phyloP scores from a whole-genome alignment of 106 monocot species.

The Platanthera guangdongensis region DNA sequence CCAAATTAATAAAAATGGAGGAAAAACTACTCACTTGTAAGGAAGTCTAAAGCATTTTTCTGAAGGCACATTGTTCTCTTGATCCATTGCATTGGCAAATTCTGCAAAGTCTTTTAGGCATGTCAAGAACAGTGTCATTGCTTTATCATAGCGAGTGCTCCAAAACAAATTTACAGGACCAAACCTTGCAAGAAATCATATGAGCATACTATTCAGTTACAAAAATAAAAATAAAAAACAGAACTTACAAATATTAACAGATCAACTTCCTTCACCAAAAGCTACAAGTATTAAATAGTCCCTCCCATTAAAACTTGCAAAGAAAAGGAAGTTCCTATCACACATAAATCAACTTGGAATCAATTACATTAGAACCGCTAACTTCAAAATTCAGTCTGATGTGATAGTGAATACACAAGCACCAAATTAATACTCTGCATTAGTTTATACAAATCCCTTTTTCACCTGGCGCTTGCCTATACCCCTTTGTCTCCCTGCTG shows the following conservation, averaged over 20 bases:
- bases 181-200: constrained; percentile 52
- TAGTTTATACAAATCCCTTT: background rate
- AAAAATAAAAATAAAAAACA: background rate
- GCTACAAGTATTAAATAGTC: background rate
- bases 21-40: constrained; percentile 58
- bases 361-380: background rate
- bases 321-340: background rate
- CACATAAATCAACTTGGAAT: background rate
- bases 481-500: background rate
- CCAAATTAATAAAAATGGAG: background rate
- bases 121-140: constrained; percentile 84
- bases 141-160: constrained; percentile 97
- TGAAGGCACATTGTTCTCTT: constrained; percentile 79
- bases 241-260: background rate
- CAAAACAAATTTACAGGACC: constrained; percentile 98
- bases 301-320: background rate
- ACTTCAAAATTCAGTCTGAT: background rate
- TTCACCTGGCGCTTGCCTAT: background rate
- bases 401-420: background rate
- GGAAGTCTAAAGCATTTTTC: constrained; percentile 94
- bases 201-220: background rate
- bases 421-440: background rate
- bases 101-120: constrained; percentile 98
- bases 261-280: background rate
- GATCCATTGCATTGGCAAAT: constrained; percentile 68